These are phyloP conservation scores for Hypocreales sp. DNA, from an alignment of 2,329 filamentous ascomycete species.

Conservation along the genomic window DNA sequence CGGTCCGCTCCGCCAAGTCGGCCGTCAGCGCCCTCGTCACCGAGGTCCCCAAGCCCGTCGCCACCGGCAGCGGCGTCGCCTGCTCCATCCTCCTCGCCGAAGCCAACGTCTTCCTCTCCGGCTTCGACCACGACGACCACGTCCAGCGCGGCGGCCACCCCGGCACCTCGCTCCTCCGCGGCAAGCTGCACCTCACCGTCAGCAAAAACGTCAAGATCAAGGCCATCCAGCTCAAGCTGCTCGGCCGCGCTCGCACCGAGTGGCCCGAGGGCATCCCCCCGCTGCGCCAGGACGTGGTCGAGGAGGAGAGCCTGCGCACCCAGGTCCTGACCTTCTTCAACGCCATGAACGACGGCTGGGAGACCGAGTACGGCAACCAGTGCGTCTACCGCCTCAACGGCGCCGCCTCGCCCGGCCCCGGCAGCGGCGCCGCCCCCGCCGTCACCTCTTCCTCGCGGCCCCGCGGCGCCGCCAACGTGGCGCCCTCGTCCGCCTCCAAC, in stretches of 20 bases:
- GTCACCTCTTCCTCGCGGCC: too few species aligned
- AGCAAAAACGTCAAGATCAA: conserved; percentile 90
- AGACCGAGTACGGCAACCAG: conserved; percentile 46
- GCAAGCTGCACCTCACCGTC: conserved; percentile 66
- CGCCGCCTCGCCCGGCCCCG: conserved; percentile 17
- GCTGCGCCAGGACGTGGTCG: conserved; percentile 65
- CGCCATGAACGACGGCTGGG: conserved; percentile 45
- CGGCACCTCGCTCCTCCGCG: conserved; percentile 75
- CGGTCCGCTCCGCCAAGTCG: conserved; percentile 33
- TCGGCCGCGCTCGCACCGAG: conserved; percentile 73
- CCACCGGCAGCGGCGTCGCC: conserved; percentile 58
- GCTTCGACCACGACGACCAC: conserved; percentile 58
- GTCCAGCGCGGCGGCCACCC: conserved; percentile 32
- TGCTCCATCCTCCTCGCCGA: conserved; percentile 65
- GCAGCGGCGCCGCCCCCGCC: too few species aligned
- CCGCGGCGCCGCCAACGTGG: conserved; percentile 6
- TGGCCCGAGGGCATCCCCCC: conserved; percentile 96
- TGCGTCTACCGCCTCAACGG: conserved; percentile 37
- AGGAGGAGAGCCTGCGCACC: conserved; percentile 73
- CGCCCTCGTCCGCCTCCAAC: conserved; percentile 6
- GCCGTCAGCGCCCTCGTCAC: conserved; percentile 34
- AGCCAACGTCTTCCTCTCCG: conserved; percentile 64
- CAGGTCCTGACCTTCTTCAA: conserved; percentile 92
- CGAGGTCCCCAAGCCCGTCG: conserved; percentile 56
- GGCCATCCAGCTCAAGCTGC: conserved; percentile 72